Percentiles rank a stretch among this genome's conserved stretches.
These are phyloP conservation scores for Daldinia caldariorum DNA, from an alignment of 495 filamentous ascomycete genomes.

Conservation along the genomic window DNA sequence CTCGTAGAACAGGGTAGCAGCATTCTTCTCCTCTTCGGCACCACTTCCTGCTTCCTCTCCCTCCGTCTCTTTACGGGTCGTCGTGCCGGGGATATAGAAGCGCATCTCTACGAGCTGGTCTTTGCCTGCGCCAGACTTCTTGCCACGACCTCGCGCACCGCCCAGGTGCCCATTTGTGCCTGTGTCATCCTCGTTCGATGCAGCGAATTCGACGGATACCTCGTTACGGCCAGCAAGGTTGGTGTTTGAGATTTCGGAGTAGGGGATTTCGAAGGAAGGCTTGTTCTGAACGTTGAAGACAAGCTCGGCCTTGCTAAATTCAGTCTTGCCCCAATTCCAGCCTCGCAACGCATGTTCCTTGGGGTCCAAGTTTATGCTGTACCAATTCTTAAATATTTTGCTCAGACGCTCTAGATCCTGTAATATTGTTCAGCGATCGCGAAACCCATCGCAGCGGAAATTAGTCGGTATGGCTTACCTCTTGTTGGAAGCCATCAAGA, in stretches of 20 bases:
- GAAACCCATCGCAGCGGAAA: neutral
- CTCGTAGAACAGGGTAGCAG: slow-evolving; percentile 95
- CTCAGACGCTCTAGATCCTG: slow-evolving; percentile 89
- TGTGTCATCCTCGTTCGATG: slow-evolving; percentile 73
- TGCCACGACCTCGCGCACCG: slow-evolving; percentile 80
- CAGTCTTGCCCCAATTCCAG: slow-evolving; percentile 99
- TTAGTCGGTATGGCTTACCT: slow-evolving; percentile 62
- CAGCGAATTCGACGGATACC: slow-evolving; percentile 91
- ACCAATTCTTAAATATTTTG: slow-evolving; percentile 96
- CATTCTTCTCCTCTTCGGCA: slow-evolving; percentile 87
- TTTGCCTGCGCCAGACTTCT: slow-evolving; percentile 84
- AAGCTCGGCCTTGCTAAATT: slow-evolving; percentile 94
- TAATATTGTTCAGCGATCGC: neutral
- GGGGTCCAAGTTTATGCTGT: slow-evolving; percentile 88
- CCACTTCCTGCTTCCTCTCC: slow-evolving; percentile 74
- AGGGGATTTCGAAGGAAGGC: slow-evolving; percentile 97
- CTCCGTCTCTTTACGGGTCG: slow-evolving; percentile 84
- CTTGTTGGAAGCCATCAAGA: slow-evolving; percentile 92
- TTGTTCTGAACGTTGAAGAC: slow-evolving; percentile 97
- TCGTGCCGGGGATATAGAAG: slow-evolving; percentile 96
- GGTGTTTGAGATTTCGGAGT: slow-evolving; percentile 96
- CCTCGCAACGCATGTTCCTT: slow-evolving; percentile 94
- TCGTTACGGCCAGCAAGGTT: slow-evolving; percentile 98
- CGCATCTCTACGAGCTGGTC: slow-evolving; percentile 98
- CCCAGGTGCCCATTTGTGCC: slow-evolving; percentile 79